A percentile compares a stretch with the other conserved stretches of the same genome.
phyloP scores from a whole-genome alignment of 2,329 filamentous ascomycete species.

The Trichoderma pleuroti region DNA sequence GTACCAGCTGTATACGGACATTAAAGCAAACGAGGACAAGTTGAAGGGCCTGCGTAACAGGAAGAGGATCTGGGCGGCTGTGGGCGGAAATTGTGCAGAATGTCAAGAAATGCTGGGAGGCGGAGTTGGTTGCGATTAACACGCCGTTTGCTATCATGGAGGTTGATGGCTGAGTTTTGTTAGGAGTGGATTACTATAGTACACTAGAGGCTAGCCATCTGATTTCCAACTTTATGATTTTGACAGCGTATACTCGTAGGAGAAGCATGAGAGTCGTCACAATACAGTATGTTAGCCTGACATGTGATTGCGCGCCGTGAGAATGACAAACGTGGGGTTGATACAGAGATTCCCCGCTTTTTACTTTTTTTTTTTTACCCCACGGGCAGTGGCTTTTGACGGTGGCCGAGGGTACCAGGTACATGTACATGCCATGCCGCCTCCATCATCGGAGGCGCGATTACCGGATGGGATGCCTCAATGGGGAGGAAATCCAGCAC shows the following conservation, averaged over 20 bases:
- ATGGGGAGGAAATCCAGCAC: background rate
- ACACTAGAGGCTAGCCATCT: background rate
- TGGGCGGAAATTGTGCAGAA: background rate
- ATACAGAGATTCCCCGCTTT: background rate
- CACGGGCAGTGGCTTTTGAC: slow-evolving; percentile 1
- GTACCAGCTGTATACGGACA: slow-evolving; percentile 19
- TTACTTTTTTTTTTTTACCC: background rate
- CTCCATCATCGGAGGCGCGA: background rate
- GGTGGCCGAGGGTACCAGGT: background rate
- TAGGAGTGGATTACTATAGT: background rate
- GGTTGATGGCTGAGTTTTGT: background rate
- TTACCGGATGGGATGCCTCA: no score
- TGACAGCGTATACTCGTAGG: background rate
- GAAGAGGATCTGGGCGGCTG: slow-evolving; percentile 18
- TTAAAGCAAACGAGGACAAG: background rate
- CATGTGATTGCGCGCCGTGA: slow-evolving; percentile 2
- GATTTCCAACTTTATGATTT: background rate
- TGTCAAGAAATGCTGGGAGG: background rate
- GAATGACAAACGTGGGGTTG: background rate
- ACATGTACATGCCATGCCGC: background rate
- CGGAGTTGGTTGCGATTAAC: background rate
- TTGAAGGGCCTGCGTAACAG: slow-evolving; percentile 19
- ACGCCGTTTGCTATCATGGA: background rate
- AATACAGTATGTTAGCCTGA: background rate
- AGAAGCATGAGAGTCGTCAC: background rate